Conservation (phyloP, 306 rosid species). For the Argentina anserina region DNA sequence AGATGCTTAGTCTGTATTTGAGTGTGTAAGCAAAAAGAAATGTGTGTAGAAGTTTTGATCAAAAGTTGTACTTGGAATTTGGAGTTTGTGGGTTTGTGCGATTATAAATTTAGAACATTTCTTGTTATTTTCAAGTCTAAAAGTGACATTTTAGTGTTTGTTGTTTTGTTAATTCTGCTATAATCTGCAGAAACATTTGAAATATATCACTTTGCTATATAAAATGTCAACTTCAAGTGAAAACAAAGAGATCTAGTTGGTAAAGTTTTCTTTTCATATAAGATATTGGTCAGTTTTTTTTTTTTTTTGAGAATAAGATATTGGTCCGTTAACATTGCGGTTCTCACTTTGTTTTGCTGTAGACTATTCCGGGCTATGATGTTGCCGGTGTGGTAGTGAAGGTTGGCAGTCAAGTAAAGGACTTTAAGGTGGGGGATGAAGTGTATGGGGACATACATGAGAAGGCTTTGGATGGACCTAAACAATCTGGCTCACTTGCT, state of each 20-base stretch:
- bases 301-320: too few species aligned
- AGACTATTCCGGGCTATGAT: slow-evolving; percentile 98
- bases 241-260: too few species aligned
- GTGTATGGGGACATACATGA: slow-evolving; percentile 83
- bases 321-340: neutral
- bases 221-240: neutral
- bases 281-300: neutral
- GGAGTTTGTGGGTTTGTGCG: too few species aligned
- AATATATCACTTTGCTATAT: neutral
- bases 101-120: too few species aligned
- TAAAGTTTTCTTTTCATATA: neutral
- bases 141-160: too few species aligned
- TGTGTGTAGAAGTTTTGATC: too few species aligned
- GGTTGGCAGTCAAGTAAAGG: slow-evolving; percentile 71
- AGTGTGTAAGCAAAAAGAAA: neutral
- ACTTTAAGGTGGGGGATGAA: slow-evolving; percentile 79
- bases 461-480: slow-evolving; percentile 84
- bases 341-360: slow-evolving; percentile 15
- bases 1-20: neutral
- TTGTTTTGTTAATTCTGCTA: too few species aligned
- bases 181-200: neutral
- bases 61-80: too few species aligned
- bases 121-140: too few species aligned
- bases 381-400: slow-evolving; percentile 88
- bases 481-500: slow-evolving; percentile 82